A percentile compares a stretch with the other conserved stretches of the same genome.
These are phyloP conservation scores for Elaeis oleifera DNA, from an alignment of 202 grass and related monocot species.

Conservation along the genomic window DNA sequence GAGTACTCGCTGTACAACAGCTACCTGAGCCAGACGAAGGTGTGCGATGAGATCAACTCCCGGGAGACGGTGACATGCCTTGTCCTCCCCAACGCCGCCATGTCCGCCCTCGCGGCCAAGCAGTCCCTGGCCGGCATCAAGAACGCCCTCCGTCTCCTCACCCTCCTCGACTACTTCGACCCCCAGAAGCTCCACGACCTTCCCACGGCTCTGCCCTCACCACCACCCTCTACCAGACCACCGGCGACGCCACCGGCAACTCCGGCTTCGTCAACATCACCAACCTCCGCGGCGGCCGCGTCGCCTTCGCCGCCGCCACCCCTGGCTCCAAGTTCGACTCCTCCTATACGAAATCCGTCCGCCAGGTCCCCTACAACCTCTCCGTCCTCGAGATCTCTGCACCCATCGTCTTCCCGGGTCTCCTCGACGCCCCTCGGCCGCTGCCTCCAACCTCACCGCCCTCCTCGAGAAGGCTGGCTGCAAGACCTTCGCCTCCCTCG, in stretches of 20 bases:
- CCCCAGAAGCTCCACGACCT: conserved; percentile 85
- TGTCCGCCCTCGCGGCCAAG: conserved; percentile 68
- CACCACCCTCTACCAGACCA: conserved; percentile 93
- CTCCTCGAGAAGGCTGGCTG: conserved; percentile 93
- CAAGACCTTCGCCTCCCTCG: conserved; percentile 71
- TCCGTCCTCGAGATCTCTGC: conserved; percentile 84
- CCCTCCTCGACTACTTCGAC: conserved; percentile 93
- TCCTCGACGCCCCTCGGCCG: conserved; percentile 48
- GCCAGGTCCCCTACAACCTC: conserved; percentile 77
- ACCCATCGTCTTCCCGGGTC: conserved; percentile 78
- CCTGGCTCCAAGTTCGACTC: conserved; percentile 68
- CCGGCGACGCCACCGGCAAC: conserved; percentile 65
- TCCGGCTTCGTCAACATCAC: conserved; percentile 97
- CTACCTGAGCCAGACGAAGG: conserved; percentile 90
- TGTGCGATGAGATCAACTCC: conserved; percentile 94
- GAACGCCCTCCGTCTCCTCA: conserved; percentile 86
- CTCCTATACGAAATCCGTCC: conserved; percentile 68
- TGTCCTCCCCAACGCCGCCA: conserved; percentile 80
- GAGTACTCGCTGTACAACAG: conserved; percentile 84
- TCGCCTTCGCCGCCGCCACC: conserved; percentile 69
- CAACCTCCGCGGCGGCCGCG: conserved; percentile 76
- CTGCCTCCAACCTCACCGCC: conserved; percentile 64
- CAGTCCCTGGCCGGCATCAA: conserved; percentile 73
- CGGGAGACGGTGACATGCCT: conserved; percentile 71
- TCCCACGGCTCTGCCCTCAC: conserved; percentile 58